Conservation (phyloP, 2,329 filamentous ascomycete species). For the Cladosporium velox region DNA sequence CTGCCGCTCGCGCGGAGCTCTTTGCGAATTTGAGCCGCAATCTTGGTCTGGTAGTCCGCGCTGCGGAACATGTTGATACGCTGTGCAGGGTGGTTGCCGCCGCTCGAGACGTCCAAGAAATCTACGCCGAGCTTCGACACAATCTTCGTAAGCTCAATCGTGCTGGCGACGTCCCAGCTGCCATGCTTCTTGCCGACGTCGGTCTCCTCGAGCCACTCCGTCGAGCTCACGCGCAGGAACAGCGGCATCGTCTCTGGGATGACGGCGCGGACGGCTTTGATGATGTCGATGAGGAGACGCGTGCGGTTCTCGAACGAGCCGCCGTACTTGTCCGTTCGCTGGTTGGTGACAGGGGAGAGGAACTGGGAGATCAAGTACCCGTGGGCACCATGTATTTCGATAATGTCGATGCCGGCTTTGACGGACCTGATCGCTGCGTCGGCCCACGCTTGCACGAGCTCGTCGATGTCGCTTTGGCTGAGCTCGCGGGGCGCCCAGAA, state of each 20-base stretch:
- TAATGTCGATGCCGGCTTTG: conserved; percentile 69
- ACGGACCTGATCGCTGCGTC: conserved; percentile 58
- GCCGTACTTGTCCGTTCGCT: conserved; percentile 67
- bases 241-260: conserved; percentile 70
- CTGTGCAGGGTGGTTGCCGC: conserved; percentile 64
- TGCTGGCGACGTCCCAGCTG: conserved; percentile 68
- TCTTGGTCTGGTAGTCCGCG: conserved; percentile 53
- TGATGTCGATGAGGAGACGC: conserved; percentile 65
- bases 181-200: conserved; percentile 53
- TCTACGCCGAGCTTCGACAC: conserved; percentile 76
- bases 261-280: conserved; percentile 55
- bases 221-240: conserved; percentile 69
- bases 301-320: conserved; percentile 71
- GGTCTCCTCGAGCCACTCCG: conserved; percentile 71
- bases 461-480: conserved; percentile 65
- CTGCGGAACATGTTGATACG: conserved; percentile 44
- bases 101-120: conserved; percentile 79
- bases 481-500: conserved; percentile 41
- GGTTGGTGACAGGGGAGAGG: conserved; percentile 67
- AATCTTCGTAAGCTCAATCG: conserved; percentile 63
- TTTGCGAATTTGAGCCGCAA: conserved; percentile 49
- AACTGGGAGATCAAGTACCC: conserved; percentile 75
- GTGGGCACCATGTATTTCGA: conserved; percentile 80
- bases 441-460: conserved; percentile 64
- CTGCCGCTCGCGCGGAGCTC: conserved; percentile 41